Evolutionary conservation across 2,329 filamentous ascomycete species (phyloP).

Genomic region (Arthrobotrys pseudoclavata): DNA sequence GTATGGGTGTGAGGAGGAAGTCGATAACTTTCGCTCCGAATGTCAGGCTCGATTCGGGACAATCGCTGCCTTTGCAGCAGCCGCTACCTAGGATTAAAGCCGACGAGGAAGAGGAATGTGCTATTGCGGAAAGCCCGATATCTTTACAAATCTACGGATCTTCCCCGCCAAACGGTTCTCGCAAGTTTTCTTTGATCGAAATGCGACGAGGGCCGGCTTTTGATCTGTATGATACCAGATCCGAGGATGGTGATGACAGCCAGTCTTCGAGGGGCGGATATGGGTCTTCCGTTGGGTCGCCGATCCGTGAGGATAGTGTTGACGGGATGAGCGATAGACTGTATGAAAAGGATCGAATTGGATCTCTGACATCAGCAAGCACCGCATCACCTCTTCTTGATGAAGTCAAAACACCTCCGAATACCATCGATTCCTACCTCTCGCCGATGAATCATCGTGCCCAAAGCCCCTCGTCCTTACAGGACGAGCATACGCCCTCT

Average conservation of each 20-base stretch:
- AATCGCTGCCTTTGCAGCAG: conserved; percentile 59
- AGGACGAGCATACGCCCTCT: conserved; percentile 43
- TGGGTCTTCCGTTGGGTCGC: conserved; percentile 51
- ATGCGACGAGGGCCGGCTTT: conserved; percentile 36
- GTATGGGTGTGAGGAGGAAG: conserved; percentile 60
- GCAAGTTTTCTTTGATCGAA: conserved; percentile 43
- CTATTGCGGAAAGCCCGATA: conserved; percentile 34
- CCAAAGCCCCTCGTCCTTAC: conserved; percentile 50
- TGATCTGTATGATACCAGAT: conserved; percentile 55
- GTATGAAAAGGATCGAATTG: conserved; percentile 50
- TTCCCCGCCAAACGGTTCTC: conserved; percentile 37
- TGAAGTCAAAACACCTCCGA: conserved; percentile 58
- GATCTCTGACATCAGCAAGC: conserved; percentile 56
- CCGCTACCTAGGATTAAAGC: conserved; percentile 58
- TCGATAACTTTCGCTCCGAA: conserved; percentile 63
- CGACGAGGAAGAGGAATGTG: conserved; percentile 30
- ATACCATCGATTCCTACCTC: conserved; percentile 48
- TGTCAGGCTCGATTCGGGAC: conserved; percentile 62
- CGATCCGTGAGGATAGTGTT: conserved; percentile 32
- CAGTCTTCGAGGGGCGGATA: conserved; percentile 55
- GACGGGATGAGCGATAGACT: conserved; percentile 45
- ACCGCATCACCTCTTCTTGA: conserved; percentile 54
- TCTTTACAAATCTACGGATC: conserved; percentile 54
- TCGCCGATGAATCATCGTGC: conserved; percentile 31
- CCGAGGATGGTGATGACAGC: conserved; percentile 56